Evolutionary conservation across 2,329 filamentous ascomycete species (phyloP), one percentile per base, ranked within the genome.

Genomic region (Stachybotrys chlorohalonatus): DNA sequence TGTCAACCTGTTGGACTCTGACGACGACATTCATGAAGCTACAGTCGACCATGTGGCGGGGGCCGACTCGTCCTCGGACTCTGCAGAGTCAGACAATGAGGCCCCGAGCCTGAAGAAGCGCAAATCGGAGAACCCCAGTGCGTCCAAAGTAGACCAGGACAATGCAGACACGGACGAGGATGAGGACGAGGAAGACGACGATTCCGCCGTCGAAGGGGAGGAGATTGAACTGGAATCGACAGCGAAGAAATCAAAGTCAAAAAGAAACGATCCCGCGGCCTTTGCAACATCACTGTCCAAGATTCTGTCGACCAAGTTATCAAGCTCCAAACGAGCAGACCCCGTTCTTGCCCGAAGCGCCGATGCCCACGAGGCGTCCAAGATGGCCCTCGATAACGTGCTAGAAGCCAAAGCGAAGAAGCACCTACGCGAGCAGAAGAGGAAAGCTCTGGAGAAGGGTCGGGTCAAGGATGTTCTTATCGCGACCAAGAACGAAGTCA

Each of bases 231-330:
- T 69, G 56, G 66, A 69, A 55, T 64, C 31, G 65, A 71, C 46
- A 70, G 52, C 64, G 11, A 67, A 62, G 50, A 72, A 73, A 59
- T 66, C 66, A 45, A 87, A 84, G 64, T 84, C 85, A 13, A 97
- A 97, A 74, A 87, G 92, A 66, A 95, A 96, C 73, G 93, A 99
- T 70, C 92, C 94, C 3, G 77, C 81, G 59, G 91, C 90, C 53
- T 97, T 99, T 70, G 90, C 93, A 30, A 95, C 87, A 1, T 96
- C 91, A 52, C 90, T 99, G 64, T 87, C 89, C 62, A 95, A 94
- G 71, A 96, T 99, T 68, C 80, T 99, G 49, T 85, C 85, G 54
- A 93, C 90, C 52, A 97, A 97, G 73, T 79, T 97, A 9, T 87
- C 91, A 1, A 84, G 83, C 7, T 82, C 87, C 36, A 90, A 90